Evolutionary conservation across 805 yeast species (phyloP).

Genomic region (Suhomyces sp.): DNA sequence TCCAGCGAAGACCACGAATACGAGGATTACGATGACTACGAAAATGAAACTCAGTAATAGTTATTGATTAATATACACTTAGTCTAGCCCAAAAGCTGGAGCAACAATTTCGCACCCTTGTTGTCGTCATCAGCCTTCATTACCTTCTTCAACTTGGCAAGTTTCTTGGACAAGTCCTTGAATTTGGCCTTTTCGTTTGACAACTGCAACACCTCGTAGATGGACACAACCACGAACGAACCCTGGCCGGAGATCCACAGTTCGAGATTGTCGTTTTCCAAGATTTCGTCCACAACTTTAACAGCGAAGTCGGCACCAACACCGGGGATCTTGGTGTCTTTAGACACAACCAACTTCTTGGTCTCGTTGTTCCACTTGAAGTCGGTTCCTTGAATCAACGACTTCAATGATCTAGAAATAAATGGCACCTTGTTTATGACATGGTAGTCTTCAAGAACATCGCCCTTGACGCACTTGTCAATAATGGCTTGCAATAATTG

Average conservation of each 20-base stretch:
- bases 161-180: constrained; percentile 48
- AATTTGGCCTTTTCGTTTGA: constrained; percentile 37
- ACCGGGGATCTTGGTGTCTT: constrained; percentile 41
- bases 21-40: constrained; percentile 4
- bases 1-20: constrained; percentile 19
- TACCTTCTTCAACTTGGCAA: constrained; percentile 50
- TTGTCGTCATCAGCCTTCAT: constrained; percentile 47
- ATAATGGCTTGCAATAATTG: constrained; percentile 55
- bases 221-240: constrained; percentile 77
- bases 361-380: constrained; percentile 58
- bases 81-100: constrained; percentile 15
- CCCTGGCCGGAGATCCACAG: constrained; percentile 69
- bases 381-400: constrained; percentile 81
- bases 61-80: constrained; percentile 4
- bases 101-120: constrained; percentile 56
- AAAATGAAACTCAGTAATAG: not conserved
- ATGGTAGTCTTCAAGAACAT: constrained; percentile 63
- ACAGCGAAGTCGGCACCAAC: constrained; percentile 60
- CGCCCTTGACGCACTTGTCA: constrained; percentile 58
- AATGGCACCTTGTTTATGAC: constrained; percentile 65
- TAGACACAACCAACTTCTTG: constrained; percentile 46
- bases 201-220: constrained; percentile 62
- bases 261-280: constrained; percentile 43
- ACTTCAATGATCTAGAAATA: constrained; percentile 68
- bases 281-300: constrained; percentile 51